phyloP scores from a whole-genome alignment of 2,329 filamentous ascomycete genomes.

The Monilinia polystroma region DNA sequence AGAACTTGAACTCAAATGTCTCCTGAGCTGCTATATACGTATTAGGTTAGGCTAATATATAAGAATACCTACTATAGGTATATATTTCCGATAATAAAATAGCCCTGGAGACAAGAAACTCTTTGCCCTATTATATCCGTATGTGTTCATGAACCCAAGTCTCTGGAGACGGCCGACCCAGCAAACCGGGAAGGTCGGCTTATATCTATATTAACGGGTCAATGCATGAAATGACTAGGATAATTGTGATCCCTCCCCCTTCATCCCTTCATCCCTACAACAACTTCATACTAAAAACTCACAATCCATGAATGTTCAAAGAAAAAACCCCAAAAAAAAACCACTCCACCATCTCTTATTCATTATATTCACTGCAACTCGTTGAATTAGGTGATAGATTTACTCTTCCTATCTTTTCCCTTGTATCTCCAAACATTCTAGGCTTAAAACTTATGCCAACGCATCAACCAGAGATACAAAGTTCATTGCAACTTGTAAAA shows the following conservation, averaged over 20 bases:
- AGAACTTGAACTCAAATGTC: too few species aligned
- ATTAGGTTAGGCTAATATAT: too few species aligned
- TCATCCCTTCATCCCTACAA: background rate
- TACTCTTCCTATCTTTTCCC: background rate
- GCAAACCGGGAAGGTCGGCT: conserved; percentile 21
- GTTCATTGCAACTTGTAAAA: conserved; percentile 5
- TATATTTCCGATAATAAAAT: too few species aligned
- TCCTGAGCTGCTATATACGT: too few species aligned
- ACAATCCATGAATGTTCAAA: too few species aligned
- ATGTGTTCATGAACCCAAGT: conserved; percentile 10
- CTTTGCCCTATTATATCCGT: too few species aligned
- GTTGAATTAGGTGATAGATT: background rate
- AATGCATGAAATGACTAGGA: conserved; percentile 23
- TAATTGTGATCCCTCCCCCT: background rate
- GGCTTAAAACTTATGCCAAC: conserved; percentile 11
- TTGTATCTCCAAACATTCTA: background rate
- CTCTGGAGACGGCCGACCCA: conserved; percentile 23
- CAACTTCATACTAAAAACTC: too few species aligned
- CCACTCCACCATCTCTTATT: background rate
- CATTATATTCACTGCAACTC: background rate
- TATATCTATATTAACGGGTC: conserved; percentile 14
- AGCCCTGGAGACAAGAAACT: too few species aligned
- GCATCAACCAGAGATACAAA: conserved; percentile 17
- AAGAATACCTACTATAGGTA: too few species aligned
- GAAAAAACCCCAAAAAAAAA: background rate